Evolutionary conservation across 192 early-diverging fungal species (phyloP).

Genomic region (Backusella mclennaniae): DNA sequence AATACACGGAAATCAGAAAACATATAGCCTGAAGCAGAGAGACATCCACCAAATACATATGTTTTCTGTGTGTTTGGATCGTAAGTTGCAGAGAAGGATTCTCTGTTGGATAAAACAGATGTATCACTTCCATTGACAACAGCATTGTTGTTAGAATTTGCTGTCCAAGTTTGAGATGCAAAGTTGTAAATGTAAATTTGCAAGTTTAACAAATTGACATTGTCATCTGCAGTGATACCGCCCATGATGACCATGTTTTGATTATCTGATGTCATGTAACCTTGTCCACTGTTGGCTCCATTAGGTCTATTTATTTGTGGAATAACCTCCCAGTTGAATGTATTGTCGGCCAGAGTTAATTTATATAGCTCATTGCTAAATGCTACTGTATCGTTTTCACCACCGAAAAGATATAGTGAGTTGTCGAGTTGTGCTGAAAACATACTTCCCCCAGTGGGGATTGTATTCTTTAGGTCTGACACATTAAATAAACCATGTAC

Average conservation of each 20-base stretch:
- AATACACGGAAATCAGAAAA: constrained; percentile 14
- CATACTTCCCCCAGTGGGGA: constrained; percentile 24
- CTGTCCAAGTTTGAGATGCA: constrained; percentile 7
- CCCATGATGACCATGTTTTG: constrained; percentile 11
- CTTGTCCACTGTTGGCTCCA: background rate
- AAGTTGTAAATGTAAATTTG: constrained; percentile 16
- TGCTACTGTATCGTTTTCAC: background rate
- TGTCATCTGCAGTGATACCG: background rate
- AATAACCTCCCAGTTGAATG: constrained; percentile 13
- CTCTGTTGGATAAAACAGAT: background rate
- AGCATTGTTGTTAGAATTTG: background rate
- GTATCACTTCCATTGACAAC: background rate
- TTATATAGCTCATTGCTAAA: constrained; percentile 22
- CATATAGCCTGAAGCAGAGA: background rate
- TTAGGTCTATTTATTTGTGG: constrained; percentile 9
- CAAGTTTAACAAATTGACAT: background rate
- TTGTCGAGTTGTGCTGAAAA: constrained; percentile 15
- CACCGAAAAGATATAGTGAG: constrained; percentile 23
- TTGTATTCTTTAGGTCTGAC: background rate
- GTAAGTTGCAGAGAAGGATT: constrained; percentile 17
- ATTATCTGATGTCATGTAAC: constrained; percentile 8
- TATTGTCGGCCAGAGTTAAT: constrained; percentile 8
- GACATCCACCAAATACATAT: constrained; percentile 24
- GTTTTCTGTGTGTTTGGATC: background rate
- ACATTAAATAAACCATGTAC: constrained; percentile 22